phyloP scores from a whole-genome alignment of 2,329 filamentous ascomycete genomes.

The Pseudogymnoascus sp. region DNA sequence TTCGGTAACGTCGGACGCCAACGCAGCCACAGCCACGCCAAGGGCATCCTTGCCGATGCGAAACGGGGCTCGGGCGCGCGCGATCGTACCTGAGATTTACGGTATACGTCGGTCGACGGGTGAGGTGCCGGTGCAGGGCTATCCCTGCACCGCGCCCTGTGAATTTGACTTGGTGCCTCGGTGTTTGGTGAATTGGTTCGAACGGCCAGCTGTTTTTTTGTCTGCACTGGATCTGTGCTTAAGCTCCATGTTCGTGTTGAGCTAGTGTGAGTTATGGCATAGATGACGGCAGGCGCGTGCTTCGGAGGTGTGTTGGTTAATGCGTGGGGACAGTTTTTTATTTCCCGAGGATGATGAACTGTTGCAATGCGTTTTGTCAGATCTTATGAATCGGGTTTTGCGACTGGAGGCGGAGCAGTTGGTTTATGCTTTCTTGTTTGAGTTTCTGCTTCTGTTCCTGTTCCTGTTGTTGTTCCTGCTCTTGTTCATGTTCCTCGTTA shows the following conservation, averaged over 20 bases:
- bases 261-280: neutral
- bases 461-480: neutral
- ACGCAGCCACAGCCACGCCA: neutral
- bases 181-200: neutral
- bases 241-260: neutral
- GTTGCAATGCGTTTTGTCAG: neutral
- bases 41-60: neutral
- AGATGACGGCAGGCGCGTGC: neutral
- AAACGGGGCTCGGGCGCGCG: neutral
- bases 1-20: neutral
- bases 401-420: neutral
- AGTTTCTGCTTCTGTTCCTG: neutral
- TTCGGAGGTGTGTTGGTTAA: neutral
- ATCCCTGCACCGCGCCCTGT: neutral
- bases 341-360: neutral
- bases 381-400: neutral
- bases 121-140: neutral
- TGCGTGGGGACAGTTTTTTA: neutral
- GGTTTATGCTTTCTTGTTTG: neutral
- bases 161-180: neutral
- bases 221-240: too few relatives aligned
- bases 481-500: neutral
- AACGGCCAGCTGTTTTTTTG: too few relatives aligned
- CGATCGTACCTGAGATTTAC: conserved; percentile 5
- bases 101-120: neutral